Percentiles rank a stretch among this genome's conserved stretches.
Conservation (phyloP, 2,329 filamentous ascomycete species). For the Aureobasidium vineae region DNA sequence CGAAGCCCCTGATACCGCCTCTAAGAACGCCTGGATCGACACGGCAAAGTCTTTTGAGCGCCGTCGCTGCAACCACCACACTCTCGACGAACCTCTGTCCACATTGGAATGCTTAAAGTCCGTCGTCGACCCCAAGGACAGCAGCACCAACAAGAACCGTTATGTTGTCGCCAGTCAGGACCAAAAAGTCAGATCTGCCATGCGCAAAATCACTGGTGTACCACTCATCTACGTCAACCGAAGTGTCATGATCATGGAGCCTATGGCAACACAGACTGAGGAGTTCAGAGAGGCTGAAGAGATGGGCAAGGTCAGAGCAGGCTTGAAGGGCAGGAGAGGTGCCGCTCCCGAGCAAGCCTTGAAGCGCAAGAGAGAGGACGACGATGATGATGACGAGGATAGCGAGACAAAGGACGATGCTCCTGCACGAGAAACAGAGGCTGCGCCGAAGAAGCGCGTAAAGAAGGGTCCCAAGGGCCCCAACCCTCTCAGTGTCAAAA, state of each 20-base stretch:
- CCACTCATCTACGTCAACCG: conserved; percentile 76
- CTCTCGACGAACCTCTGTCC: conserved; percentile 68
- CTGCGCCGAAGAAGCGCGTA: conserved; percentile 54
- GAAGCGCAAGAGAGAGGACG: conserved; percentile 38
- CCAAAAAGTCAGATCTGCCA: conserved; percentile 58
- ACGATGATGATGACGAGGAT: conserved; percentile 31
- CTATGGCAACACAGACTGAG: conserved; percentile 68
- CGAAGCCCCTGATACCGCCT: conserved; percentile 29
- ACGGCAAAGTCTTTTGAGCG: conserved; percentile 74
- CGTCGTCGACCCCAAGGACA: conserved; percentile 76
- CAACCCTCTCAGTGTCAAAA: conserved; percentile 70
- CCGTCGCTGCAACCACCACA: conserved; percentile 73
- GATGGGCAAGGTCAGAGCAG: conserved; percentile 69
- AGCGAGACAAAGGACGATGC: conserved; percentile 46
- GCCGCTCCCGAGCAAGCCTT: conserved; percentile 28
- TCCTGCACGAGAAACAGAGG: conserved; percentile 39
- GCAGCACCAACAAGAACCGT: conserved; percentile 70
- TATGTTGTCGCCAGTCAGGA: conserved; percentile 78
- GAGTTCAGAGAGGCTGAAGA: conserved; percentile 66
- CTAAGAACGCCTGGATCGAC: conserved; percentile 62
- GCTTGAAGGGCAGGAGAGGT: conserved; percentile 50
- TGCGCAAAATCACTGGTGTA: conserved; percentile 68
- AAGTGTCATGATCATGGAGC: conserved; percentile 75
- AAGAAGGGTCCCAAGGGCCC: conserved; percentile 63
- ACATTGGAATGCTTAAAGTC: conserved; percentile 67